A percentile compares a stretch with the other conserved stretches of the same genome.
Conservation (phyloP, 441 rosid species). For the Hura crepitans region DNA sequence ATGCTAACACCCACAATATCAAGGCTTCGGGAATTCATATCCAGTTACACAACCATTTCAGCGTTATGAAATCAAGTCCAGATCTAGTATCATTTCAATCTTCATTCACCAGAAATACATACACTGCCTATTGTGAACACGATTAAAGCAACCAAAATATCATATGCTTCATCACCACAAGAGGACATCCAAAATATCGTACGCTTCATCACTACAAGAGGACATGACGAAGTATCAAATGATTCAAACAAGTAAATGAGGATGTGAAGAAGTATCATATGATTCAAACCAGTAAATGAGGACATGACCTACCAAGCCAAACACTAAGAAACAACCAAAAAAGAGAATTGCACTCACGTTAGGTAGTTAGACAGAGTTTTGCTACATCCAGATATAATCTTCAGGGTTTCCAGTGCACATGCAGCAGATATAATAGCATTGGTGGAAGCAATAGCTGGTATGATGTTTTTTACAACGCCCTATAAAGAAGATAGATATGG, state of each 20-base stretch:
- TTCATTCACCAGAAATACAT: not conserved
- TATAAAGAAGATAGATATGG: slow-evolving; percentile 15
- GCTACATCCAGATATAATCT: slow-evolving; percentile 92
- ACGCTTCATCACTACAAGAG: not conserved
- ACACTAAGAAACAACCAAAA: slow-evolving; percentile 12
- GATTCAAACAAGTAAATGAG: not conserved
- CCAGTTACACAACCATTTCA: not conserved
- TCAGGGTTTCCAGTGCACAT: slow-evolving; percentile 85
- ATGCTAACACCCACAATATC: not conserved
- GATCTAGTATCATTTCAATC: not conserved
- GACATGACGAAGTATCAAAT: not conserved
- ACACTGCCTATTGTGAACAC: not conserved
- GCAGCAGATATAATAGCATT: slow-evolving; percentile 91
- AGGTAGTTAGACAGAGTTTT: slow-evolving; percentile 79
- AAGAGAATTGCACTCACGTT: slow-evolving; percentile 42
- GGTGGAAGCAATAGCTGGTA: slow-evolving; percentile 97
- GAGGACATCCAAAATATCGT: not conserved
- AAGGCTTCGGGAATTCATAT: not conserved
- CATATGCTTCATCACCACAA: slow-evolving; percentile 5
- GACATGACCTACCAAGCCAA: not conserved
- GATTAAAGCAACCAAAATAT: not conserved
- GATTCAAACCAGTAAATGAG: not conserved
- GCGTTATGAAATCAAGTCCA: not conserved
- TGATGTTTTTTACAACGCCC: slow-evolving; percentile 95
- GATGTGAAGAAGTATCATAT: not conserved